phyloP scores from a whole-genome alignment of 2,329 filamentous ascomycete species.

The Paecilomyces fulvus region DNA sequence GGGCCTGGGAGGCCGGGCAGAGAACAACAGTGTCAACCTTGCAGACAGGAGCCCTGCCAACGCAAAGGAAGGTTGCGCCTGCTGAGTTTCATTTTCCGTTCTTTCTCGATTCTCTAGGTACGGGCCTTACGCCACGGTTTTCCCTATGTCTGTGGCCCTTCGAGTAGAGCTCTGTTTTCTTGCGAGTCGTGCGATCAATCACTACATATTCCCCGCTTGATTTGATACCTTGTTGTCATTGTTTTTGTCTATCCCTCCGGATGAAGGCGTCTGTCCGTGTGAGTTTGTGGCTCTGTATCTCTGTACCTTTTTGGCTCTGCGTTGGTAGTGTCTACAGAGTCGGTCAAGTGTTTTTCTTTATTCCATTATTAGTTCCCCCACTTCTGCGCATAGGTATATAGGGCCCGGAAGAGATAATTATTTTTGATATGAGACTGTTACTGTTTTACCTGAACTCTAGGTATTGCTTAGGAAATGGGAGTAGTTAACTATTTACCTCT shows the following conservation, averaged over 20 bases:
- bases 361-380: not conserved
- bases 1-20: conserved; percentile 45
- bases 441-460: no score
- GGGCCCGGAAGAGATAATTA: not conserved
- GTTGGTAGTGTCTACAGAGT: not conserved
- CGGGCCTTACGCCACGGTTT: not conserved
- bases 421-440: not conserved
- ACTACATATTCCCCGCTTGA: not conserved
- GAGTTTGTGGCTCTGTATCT: not conserved
- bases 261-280: not conserved
- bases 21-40: conserved; percentile 68
- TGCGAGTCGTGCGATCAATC: not conserved
- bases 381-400: not conserved
- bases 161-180: not conserved
- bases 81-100: conserved; percentile 43
- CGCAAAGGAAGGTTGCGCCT: conserved; percentile 88
- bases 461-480: no score
- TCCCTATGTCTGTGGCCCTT: not conserved
- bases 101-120: not conserved
- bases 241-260: not conserved
- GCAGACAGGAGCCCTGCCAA: conserved; percentile 62
- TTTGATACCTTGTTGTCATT: not conserved
- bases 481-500: no score
- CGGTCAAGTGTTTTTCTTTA: not conserved
- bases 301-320: not conserved